Evolutionary conservation across 129 eudicot species (phyloP).

Genomic region (Logfia minima): DNA sequence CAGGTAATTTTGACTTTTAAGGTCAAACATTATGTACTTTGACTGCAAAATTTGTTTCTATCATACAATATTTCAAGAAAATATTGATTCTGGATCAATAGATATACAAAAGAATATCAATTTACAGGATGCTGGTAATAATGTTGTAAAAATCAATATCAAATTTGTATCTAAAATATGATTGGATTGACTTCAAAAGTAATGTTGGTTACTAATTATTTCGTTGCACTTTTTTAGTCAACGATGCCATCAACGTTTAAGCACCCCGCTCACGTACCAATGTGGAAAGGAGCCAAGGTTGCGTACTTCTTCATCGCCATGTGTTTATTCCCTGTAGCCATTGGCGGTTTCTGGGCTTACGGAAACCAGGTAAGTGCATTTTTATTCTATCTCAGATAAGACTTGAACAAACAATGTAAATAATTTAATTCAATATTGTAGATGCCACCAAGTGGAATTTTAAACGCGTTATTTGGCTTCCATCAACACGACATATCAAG

Average conservation of each 20-base stretch:
- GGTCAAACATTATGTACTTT: neutral
- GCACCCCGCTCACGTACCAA: conserved; percentile 91
- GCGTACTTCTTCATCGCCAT: conserved; percentile 80
- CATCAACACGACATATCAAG: conserved; percentile 80
- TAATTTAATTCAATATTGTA: conserved; percentile 25
- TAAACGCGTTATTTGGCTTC: conserved; percentile 68
- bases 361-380: conserved; percentile 78
- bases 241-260: conserved; percentile 95
- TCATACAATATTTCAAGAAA: neutral
- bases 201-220: neutral
- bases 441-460: conserved; percentile 95
- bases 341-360: conserved; percentile 98
- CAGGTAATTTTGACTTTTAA: conserved; percentile 50
- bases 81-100: neutral
- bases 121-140: neutral
- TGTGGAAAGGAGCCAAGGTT: conserved; percentile 98
- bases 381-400: neutral
- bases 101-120: neutral
- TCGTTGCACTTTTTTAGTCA: conserved; percentile 43
- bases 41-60: neutral
- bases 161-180: neutral
- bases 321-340: conserved; percentile 88
- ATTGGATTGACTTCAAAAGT: neutral
- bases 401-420: neutral
- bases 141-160: neutral